Evolutionary conservation across 2,329 filamentous ascomycete genomes (phyloP), one percentile per base, ranked within the genome.

Genomic region (Colletotrichum caudatum): DNA sequence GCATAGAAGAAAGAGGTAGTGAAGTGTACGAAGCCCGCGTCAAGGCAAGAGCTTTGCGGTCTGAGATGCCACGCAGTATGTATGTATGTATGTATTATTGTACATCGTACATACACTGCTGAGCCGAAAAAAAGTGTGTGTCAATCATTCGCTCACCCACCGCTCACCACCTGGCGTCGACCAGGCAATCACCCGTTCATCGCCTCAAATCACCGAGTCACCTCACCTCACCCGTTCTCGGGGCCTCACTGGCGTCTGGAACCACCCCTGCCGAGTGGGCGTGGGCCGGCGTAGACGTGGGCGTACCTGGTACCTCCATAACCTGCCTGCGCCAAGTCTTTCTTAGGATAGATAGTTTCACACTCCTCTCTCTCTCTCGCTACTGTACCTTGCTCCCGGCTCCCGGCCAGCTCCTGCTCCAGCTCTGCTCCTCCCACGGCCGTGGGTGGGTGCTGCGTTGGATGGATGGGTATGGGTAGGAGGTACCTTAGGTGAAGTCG

Each of bases 241-340:
- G 46, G 48, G 29, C 20, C 44, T 62, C 44, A n/a, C 29, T 60
- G 58, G 58, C 33, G 39, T 35, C 58, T 60, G 41, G 41, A 33
- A 46, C 61, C 61, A 37, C 60, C 62, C 62, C 54, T 70, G 67
- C 56, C 39, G 62, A 54, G 62, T 66, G 67, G 29, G 62, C 18
- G 41, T 44, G 41, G 41, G 41, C 41, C 62, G 29, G 62, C 18
- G 41, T 44, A 16, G 41, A 18, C 41, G 18, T 44, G 41, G 41
- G 41, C 67, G 54, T 70, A 60, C 67, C 67, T 61, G 39, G 67
- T 70, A 70, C 67, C 56, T 70, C 62, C 66, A 66, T 29, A 29
- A 29, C 26, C 26, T 29, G 61, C 62, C 60, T 66, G 67, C 67
- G 26, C 64, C 59, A 69, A 57, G 59, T 64, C 66, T 53, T 51